Evolutionary conservation across 2,329 filamentous ascomycete genomes (phyloP), one percentile per base, ranked within the genome.

Genomic region (Capronia americana): DNA sequence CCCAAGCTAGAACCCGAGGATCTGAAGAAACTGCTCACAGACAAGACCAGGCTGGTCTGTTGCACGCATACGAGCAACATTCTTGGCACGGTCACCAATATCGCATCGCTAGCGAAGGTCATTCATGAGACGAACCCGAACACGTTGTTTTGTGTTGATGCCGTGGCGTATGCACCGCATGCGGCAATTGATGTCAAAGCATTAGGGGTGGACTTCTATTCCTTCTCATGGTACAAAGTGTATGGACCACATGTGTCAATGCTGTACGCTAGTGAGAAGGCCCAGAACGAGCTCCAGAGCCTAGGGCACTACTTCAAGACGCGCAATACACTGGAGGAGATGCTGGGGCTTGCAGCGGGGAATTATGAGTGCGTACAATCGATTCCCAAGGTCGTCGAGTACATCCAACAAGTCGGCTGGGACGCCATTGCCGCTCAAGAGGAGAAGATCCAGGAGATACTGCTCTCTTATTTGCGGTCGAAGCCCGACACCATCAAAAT

Each of bases 151-250:
- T 88, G 85, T 69, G 90, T 93, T 5, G 92, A 94, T 77, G 91
- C 87, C 1, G 91, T 93, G 0, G 89, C 90, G 3, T 92, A 88
- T 73, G 90, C 91, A 0, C 91, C 91, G 0, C 91, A 94, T 75
- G 83, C 90, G 4, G 81, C 81, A 7, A 78, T 94, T 11, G 88
- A 94, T 74, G 88, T 93, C 4, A 82, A 86, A 69, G 86, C 79
- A 0, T 81, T 92, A 0, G 90, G 85, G 0, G 88, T 90, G 0
- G 91, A 94, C 74, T 88, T 93, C 71, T 94, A 93, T 76, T 79
- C 83, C n/a, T 92, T 93, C 74, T 88, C 85, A 0, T 93, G 90
- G 91, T 93, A 93, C 79, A 94, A 94, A 76, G 86, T 93, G 1
- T 93, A 90, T 74, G 91, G 91, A 0, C 91, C 91, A 0, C 91